phyloP scores from a whole-genome alignment of 2,329 filamentous ascomycete genomes.

The Fusarium fracticaudum region DNA sequence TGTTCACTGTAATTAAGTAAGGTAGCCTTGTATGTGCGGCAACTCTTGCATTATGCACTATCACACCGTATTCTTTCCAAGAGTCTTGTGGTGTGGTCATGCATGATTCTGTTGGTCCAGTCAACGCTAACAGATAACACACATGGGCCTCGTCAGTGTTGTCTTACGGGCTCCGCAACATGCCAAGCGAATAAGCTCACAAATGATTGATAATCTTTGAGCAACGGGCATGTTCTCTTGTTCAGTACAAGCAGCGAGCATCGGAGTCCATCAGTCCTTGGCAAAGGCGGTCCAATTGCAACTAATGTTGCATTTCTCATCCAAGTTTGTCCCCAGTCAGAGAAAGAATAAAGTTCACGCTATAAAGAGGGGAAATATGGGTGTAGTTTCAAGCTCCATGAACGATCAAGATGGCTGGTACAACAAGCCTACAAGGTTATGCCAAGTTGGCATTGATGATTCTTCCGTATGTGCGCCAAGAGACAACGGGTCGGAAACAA shows the following conservation, averaged over 20 bases:
- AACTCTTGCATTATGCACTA: background rate
- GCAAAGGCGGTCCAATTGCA: background rate
- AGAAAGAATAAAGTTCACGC: background rate
- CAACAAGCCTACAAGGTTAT: background rate
- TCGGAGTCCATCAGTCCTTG: background rate
- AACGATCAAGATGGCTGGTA: background rate
- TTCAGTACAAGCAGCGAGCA: background rate
- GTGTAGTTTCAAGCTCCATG: background rate
- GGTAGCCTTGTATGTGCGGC: background rate
- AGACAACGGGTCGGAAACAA: background rate
- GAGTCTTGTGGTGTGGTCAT: slow-evolving; percentile 1
- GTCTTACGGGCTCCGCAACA: background rate
- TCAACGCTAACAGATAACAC: slow-evolving; percentile 16
- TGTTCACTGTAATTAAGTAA: background rate
- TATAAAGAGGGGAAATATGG: background rate
- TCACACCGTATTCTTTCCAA: slow-evolving; percentile 3
- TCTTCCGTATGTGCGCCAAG: slow-evolving; percentile 1
- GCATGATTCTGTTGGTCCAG: slow-evolving; percentile 9
- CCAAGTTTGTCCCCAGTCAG: background rate
- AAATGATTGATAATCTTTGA: background rate
- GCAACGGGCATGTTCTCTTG: background rate
- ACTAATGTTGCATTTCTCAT: background rate
- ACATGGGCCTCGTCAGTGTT: slow-evolving; percentile 10
- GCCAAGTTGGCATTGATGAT: background rate
- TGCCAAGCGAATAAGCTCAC: slow-evolving; percentile 14